Evolutionary conservation across 2,329 filamentous ascomycete genomes (phyloP).

Genomic region (Hypoxylon sp.): DNA sequence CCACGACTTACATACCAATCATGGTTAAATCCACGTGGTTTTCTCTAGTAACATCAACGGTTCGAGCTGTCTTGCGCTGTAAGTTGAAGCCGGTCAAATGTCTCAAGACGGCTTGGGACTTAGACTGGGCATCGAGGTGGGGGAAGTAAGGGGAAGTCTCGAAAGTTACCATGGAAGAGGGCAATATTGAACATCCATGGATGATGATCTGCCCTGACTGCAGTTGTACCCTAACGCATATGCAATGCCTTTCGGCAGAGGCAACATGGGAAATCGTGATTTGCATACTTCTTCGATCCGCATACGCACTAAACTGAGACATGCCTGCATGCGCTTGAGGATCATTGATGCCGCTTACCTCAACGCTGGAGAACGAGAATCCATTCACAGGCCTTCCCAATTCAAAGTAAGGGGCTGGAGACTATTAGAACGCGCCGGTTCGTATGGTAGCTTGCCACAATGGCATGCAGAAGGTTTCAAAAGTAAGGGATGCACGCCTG

Average conservation of each 20-base stretch:
- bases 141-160: constrained; percentile 9
- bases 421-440: too few species aligned
- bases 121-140: constrained; percentile 9
- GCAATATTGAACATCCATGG: too few species aligned
- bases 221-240: too few species aligned
- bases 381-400: too few species aligned
- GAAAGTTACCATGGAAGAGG: constrained; percentile 3
- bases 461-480: constrained; percentile 7
- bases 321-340: background rate
- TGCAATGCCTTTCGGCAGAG: background rate
- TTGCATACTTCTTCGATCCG: background rate
- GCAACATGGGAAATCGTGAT: background rate
- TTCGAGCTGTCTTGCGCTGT: constrained; percentile 22
- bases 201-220: too few species aligned
- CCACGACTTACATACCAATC: constrained; percentile 25
- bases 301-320: too few species aligned
- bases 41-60: constrained; percentile 17
- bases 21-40: constrained; percentile 24
- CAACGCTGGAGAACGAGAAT: constrained; percentile 1
- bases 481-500: constrained; percentile 5
- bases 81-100: constrained; percentile 13
- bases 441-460: constrained; percentile 23
- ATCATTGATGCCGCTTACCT: background rate
- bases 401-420: too few species aligned
- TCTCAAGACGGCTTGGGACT: constrained; percentile 5